Base-by-base conservation (phyloP, 2,329 filamentous ascomycete species). In the Rachicladosporium sp. region DNA sequence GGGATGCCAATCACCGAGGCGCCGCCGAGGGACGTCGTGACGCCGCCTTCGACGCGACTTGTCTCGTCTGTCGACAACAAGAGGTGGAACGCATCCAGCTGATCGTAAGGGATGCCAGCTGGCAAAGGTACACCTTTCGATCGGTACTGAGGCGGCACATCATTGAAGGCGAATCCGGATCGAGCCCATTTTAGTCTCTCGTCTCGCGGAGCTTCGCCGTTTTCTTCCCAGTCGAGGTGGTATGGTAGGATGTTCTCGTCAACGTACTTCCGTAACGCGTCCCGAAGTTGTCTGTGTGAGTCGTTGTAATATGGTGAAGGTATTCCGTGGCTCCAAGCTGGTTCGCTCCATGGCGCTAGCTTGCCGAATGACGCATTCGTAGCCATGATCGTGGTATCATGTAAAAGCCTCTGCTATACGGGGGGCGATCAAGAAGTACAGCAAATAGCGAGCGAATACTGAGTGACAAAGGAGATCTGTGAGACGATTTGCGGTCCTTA, bases 1-100 rank as follows among this genome's bases (percentile, higher is more conserved):
- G 78, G 78, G 19, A 69, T 68, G 1, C 78, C 78, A 48, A 82
- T 82, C 1, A 67, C 64, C 31, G 73, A 74, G 0, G 70, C 78
- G 15, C 76, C 76, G 2, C 66, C 70, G 8, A 82, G 60, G 1
- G 70, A 71, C 51, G 70, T 74, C 3, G 67, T 59, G 2, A 80
- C 73, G 6, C 77, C 74, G 2, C 70, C 53, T 57, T 58, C 52
- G 7, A 54, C 45, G 19, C 56, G 42, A 5, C 49, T 48, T 1
- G 53, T 52, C 45, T 59, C 56, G 33, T 59, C 56, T 5, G 48
- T 52, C n/a, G 45, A 47, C 3, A 58, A 45, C 4, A 59, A 44
- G 0, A 65, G 59, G 46, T 76, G 74, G 56, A 74, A 78, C 0
- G 65, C 67, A 53, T 78, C 72, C 60, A 71, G 71, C 33, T 74